Evolutionary conservation across 2,329 filamentous ascomycete species (phyloP), one percentile per base, ranked within the genome.

Genomic region (Calonectria crousiana): DNA sequence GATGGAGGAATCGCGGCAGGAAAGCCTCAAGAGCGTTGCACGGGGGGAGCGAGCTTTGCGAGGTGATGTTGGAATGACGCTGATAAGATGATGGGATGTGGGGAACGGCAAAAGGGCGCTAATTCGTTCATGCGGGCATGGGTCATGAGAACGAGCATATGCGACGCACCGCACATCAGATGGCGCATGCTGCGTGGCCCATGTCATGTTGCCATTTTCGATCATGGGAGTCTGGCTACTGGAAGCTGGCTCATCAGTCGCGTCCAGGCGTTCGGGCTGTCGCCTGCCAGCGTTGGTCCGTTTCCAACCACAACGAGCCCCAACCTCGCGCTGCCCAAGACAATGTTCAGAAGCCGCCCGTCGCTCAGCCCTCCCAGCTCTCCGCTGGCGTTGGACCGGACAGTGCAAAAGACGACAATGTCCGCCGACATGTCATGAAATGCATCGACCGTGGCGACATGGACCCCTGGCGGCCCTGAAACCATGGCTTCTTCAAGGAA

Each of bases 361-460:
- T 88, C 85, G 47, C 82, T 84, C 70, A 87, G 71, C 67, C 87
- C 86, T 0, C 86, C 86, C 72, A 87, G 83, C 11, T 87, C 80
- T 6, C 73, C 52, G 62, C 80, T 78, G 16, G 81, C 79, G 75
- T 88, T 88, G 73, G 84, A 86, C 11, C 86, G 79, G 8, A 87
- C 85, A 1, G 84, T 86, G 8, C 86, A 83, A 72, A 85, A 87
- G 8, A 88, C 81, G 2, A 87, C 78, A 38, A 87, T 79, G 60
- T 87, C 87, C 1, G 85, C 85, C 78, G 87, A 85, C 1, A 83
- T 82, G 1, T 85, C 86, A 69, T 88, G 86, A 73, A 86, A 88
- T 4, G 83, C 83, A 74, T 88, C 86, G 56, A 88, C 84, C 66
- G 84, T 87, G 2, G 81, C 84, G 1, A 86, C 80, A 60, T 85